phyloP scores from a whole-genome alignment of 1,139 yeast genomes.

The Lodderomyces margitis region DNA sequence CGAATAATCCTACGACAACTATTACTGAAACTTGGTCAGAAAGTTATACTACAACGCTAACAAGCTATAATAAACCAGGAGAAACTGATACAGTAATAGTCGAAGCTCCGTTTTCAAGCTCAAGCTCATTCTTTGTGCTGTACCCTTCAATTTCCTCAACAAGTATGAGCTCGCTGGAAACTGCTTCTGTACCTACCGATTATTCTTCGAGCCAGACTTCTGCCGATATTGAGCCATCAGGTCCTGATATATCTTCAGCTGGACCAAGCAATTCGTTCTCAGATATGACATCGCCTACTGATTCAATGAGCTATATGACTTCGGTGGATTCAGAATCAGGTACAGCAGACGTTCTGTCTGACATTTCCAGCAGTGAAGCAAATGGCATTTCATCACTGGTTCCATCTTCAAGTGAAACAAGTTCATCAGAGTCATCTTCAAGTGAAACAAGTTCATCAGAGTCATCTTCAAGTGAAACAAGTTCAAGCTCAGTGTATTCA shows the following conservation, averaged over 20 bases:
- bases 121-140: neutral
- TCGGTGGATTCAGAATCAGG: neutral
- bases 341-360: neutral
- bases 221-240: neutral
- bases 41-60: conserved; percentile 11
- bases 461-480: neutral
- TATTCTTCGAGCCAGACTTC: neutral
- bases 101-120: conserved; percentile 15
- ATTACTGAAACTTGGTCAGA: conserved; percentile 3
- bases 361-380: neutral
- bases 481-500: neutral
- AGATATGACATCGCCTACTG: neutral
- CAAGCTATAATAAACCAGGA: conserved; percentile 11
- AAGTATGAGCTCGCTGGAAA: neutral
- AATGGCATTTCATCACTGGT: neutral
- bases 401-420: neutral
- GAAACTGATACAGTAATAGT: conserved; percentile 21
- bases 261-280: neutral
- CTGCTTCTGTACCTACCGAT: conserved; percentile 6
- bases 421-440: conserved; percentile 1
- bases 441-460: neutral
- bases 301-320: neutral
- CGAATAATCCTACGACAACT: conserved; percentile 13
- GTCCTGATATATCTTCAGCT: neutral
- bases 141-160: neutral